These are phyloP conservation scores for Phaeotremella fagi DNA, from an alignment of 768 basidiomycete species.

Conservation along the genomic window DNA sequence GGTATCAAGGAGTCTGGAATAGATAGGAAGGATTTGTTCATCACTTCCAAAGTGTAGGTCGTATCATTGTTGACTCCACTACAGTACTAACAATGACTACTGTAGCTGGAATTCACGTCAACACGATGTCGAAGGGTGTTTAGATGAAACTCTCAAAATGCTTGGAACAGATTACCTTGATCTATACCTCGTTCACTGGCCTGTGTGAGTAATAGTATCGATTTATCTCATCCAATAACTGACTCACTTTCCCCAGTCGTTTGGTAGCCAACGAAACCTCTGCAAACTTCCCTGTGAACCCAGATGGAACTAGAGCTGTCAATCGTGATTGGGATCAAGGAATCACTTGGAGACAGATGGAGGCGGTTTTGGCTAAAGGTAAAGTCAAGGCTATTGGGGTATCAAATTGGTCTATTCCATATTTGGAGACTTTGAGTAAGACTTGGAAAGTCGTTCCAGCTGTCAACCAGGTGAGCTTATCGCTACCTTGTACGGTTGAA, in stretches of 20 bases:
- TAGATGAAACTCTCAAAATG: slow-evolving; percentile 62
- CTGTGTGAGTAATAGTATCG: not conserved
- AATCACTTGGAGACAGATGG: slow-evolving; percentile 76
- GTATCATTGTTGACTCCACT: slow-evolving; percentile 42
- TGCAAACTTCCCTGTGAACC: slow-evolving; percentile 26
- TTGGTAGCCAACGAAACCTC: slow-evolving; percentile 13
- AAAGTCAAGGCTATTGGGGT: slow-evolving; percentile 55
- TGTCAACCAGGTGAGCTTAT: slow-evolving; percentile 58
- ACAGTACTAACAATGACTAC: too few relatives aligned
- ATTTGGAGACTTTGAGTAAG: slow-evolving; percentile 66
- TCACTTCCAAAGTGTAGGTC: slow-evolving; percentile 55
- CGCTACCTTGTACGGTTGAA: slow-evolving; percentile 10
- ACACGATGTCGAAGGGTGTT: slow-evolving; percentile 57
- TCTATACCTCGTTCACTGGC: slow-evolving; percentile 57
- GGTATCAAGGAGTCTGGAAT: slow-evolving; percentile 75
- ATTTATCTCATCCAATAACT: not conserved
- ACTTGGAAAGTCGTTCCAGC: slow-evolving; percentile 64
- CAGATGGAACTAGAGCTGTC: slow-evolving; percentile 57
- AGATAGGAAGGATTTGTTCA: slow-evolving; percentile 66
- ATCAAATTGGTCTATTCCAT: slow-evolving; percentile 67
- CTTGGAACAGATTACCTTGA: slow-evolving; percentile 75
- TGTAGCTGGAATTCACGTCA: slow-evolving; percentile 54
- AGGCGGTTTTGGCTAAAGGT: slow-evolving; percentile 55
- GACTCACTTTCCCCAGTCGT: slow-evolving; percentile 2
- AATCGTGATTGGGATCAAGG: slow-evolving; percentile 66